Conservation (phyloP, 1,284 basidiomycete genomes). For the Flammula alnicola region DNA sequence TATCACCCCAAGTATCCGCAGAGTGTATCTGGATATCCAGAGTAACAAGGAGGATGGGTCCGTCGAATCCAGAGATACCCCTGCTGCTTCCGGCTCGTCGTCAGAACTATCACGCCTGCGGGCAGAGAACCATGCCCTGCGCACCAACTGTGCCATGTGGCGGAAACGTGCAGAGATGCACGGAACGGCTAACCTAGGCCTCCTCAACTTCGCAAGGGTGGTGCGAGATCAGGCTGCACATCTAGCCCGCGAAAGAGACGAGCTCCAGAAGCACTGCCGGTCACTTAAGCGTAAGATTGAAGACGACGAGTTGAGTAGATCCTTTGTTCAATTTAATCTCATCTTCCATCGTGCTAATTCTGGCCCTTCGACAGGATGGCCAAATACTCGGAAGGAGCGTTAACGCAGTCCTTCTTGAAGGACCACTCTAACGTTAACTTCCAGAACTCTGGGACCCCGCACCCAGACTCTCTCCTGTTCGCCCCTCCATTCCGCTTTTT, state of each 20-base stretch:
- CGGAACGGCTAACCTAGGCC: slow-evolving; percentile 55
- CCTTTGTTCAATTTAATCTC: not conserved
- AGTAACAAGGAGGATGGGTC: slow-evolving; percentile 17
- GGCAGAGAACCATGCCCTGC: slow-evolving; percentile 55
- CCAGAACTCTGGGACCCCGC: slow-evolving; percentile 3
- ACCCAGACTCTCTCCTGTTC: slow-evolving; percentile 22
- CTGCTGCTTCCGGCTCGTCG: slow-evolving; percentile 20
- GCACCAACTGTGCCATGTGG: slow-evolving; percentile 54
- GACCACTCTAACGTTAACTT: slow-evolving; percentile 1
- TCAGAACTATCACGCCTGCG: slow-evolving; percentile 49
- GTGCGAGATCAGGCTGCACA: slow-evolving; percentile 52
- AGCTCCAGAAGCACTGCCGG: slow-evolving; percentile 26
- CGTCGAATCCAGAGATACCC: slow-evolving; percentile 21
- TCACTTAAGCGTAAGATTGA: slow-evolving; percentile 32
- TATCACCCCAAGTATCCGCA: slow-evolving; percentile 54
- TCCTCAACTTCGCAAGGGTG: slow-evolving; percentile 52
- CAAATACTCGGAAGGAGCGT: slow-evolving; percentile 7
- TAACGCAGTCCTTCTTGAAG: slow-evolving; percentile 8
- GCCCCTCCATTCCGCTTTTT: slow-evolving; percentile 16
- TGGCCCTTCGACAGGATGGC: slow-evolving; percentile 1
- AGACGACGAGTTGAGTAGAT: slow-evolving; percentile 21
- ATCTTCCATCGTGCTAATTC: not conserved
- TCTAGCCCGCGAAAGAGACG: slow-evolving; percentile 50
- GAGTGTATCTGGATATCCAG: slow-evolving; percentile 46
- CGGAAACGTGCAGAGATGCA: slow-evolving; percentile 61